Evolutionary conservation across 1,284 basidiomycete genomes (phyloP).

Genomic region (Cryptococcus sp.): DNA sequence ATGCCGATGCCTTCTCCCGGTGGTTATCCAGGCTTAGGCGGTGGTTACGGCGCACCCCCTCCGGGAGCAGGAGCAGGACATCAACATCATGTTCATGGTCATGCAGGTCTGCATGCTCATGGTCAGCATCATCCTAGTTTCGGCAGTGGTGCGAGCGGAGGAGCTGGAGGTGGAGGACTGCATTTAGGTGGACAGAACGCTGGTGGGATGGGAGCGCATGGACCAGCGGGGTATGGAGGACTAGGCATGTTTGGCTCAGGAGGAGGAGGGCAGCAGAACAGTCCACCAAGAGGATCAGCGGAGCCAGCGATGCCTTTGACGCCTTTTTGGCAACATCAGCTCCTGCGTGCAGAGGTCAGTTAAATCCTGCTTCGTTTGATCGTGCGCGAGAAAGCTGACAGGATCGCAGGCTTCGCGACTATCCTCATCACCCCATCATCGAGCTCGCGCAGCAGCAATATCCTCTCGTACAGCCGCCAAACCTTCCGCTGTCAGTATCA

Average conservation of each 20-base stretch:
- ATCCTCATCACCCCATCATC: conserved; percentile 59
- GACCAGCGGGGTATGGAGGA: conserved; percentile 21
- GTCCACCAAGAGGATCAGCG: conserved; percentile 38
- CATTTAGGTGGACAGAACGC: conserved; percentile 15
- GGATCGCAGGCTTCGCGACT: conserved; percentile 54
- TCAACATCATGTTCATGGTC: conserved; percentile 25
- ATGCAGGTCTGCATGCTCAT: conserved; percentile 28
- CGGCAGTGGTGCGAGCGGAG: conserved; percentile 12
- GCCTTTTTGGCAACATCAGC: conserved; percentile 53
- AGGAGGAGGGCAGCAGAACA: conserved; percentile 24
- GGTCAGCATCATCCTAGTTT: conserved; percentile 19
- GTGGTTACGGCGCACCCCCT: conserved; percentile 26
- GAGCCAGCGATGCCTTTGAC: conserved; percentile 44
- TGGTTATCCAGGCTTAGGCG: conserved; percentile 22
- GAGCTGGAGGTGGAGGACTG: conserved; percentile 12
- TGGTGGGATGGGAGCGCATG: conserved; percentile 22
- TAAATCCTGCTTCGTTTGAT: background rate
- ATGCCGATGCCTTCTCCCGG: conserved; percentile 30
- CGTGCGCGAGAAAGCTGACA: background rate
- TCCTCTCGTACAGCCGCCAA: conserved; percentile 58
- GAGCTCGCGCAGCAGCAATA: conserved; percentile 60
- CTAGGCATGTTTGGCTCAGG: conserved; percentile 23
- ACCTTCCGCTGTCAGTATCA: conserved; percentile 54
- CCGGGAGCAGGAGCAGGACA: conserved; percentile 23
- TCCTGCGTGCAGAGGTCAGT: conserved; percentile 47